Evolutionary conservation across 108 stramenopile species (phyloP), one percentile per base, ranked within the genome.

Genomic region (Mediolabrus comicus): DNA sequence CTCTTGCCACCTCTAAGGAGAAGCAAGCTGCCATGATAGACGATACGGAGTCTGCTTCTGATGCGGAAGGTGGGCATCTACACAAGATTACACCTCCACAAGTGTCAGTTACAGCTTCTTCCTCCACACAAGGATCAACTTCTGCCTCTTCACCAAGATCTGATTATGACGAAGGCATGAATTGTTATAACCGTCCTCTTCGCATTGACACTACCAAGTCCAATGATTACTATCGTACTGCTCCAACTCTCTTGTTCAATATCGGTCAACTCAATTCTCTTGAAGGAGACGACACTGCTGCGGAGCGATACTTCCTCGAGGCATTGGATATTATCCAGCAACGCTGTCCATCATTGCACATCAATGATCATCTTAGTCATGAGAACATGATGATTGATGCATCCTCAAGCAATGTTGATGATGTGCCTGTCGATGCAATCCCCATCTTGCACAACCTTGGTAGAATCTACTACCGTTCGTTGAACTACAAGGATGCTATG

Each of bases 121-220:
- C 52, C 3, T 30, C 7, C 6, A 4, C 28, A 27, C 33, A 34
- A 14, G 14, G 26, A 13, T 19, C 65, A 9, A 14, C 53, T 14
- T 36, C 53, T 54, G 32, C 39, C 3, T 4, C 60, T 4, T 3
- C 27, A 7, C 53, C 52, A 53, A 31, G 65, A 22, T 53, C 43
- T 4, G 69, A 59, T 19, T 89, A 84, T 51, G 88, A 89, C 38
- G 86, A 86, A 65, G 88, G 85, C 26, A 86, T 89, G 88, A 46
- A 66, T 31, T 22, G 53, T 38, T 86, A 74, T 69, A 30, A 28
- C 22, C 33, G 35, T 9, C 76, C 75, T 34, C 43, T 89, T 19
- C 56, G 72, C 57, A 82, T 86, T 55, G 68, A 68, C 10, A 55
- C 36, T n/a, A 1, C 27, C 24, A 24, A 17, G 39, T 16, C 39